Evolutionary conservation across 2,329 filamentous ascomycete genomes (phyloP).

Genomic region (Fusarium compactum): DNA sequence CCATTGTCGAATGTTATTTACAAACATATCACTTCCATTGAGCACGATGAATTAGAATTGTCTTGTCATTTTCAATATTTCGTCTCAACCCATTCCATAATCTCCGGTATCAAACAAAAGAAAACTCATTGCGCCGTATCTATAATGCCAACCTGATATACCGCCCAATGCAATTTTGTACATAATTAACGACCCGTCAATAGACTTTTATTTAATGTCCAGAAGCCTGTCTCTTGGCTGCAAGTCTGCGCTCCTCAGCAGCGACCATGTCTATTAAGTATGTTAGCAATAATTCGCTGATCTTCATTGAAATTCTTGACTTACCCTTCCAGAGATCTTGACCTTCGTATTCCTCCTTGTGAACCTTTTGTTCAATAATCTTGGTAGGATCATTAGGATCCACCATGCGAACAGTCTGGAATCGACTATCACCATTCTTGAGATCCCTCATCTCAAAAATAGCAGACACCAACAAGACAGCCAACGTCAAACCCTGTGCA

Average conservation of each 20-base stretch:
- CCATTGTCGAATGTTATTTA: background rate
- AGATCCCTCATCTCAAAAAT: constrained; percentile 85
- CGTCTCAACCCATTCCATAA: background rate
- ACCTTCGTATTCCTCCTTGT: constrained; percentile 87
- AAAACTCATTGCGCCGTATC: background rate
- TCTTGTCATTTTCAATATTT: background rate
- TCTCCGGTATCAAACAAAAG: background rate
- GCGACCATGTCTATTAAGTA: constrained; percentile 81
- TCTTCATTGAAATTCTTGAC: constrained; percentile 37
- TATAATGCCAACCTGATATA: constrained; percentile 6
- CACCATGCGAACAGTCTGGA: constrained; percentile 84
- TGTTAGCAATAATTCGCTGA: constrained; percentile 8
- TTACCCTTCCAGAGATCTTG: constrained; percentile 93
- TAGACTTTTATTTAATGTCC: background rate
- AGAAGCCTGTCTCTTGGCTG: constrained; percentile 52
- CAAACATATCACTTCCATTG: background rate
- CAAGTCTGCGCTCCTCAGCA: constrained; percentile 75
- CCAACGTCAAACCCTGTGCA: constrained; percentile 88
- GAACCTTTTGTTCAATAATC: constrained; percentile 87
- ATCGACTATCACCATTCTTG: constrained; percentile 78
- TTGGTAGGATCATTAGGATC: constrained; percentile 86
- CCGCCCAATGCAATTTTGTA: constrained; percentile 13
- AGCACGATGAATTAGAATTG: background rate
- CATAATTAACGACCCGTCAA: background rate
- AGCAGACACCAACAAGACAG: constrained; percentile 83